Conservation (phyloP, 139 green algal genomes). For the Chlamydomonas applanata region DNA sequence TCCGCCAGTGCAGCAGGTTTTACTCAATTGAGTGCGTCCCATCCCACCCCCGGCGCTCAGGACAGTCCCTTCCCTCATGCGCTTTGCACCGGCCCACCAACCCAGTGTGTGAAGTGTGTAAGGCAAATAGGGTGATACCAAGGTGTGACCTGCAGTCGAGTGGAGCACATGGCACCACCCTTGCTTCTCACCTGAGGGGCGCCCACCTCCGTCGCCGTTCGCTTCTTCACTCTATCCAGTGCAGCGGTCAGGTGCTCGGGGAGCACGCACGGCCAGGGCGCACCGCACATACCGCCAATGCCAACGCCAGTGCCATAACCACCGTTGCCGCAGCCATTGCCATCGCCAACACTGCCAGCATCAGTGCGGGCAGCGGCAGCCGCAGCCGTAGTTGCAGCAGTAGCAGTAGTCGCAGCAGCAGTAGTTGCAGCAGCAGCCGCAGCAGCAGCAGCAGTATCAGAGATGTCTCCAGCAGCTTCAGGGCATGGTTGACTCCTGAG, state of each 20-base stretch:
- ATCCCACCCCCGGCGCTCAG: too few species aligned
- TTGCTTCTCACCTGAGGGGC: constrained; percentile 39
- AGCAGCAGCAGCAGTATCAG: not conserved
- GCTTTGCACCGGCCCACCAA: too few species aligned
- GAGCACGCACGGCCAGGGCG: not conserved
- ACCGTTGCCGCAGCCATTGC: not conserved
- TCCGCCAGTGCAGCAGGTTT: too few species aligned
- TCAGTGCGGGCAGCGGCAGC: not conserved
- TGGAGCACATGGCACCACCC: too few species aligned
- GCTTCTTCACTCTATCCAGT: constrained; percentile 52
- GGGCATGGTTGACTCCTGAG: too few species aligned
- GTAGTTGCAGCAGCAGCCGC: not conserved
- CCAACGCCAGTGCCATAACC: not conserved
- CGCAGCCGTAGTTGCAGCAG: not conserved
- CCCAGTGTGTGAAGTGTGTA: too few species aligned
- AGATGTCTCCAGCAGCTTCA: too few species aligned
- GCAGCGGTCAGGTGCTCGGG: constrained; percentile 42
- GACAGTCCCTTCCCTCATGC: too few species aligned
- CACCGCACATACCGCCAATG: too few species aligned
- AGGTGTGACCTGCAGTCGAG: too few species aligned
- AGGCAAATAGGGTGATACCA: too few species aligned
- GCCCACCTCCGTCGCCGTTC: constrained; percentile 70
- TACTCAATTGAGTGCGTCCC: too few species aligned
- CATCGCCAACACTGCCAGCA: not conserved
- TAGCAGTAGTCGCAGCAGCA: not conserved